These are phyloP conservation scores for Lentinula sp. DNA, from an alignment of 768 basidiomycete species.

Conservation along the genomic window DNA sequence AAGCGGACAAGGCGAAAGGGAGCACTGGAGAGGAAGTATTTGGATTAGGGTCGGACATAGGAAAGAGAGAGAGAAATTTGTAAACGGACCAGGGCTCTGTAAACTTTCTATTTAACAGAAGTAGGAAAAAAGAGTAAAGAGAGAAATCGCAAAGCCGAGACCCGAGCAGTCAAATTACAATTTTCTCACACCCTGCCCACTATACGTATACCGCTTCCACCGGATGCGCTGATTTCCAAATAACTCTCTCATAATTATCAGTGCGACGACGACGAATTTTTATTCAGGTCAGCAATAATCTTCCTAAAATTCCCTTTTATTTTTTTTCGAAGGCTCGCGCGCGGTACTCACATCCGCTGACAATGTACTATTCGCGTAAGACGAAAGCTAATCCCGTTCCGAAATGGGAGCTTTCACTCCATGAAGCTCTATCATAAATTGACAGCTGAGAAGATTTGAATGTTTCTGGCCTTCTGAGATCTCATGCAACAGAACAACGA, in stretches of 20 bases:
- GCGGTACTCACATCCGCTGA: not conserved
- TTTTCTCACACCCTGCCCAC: not conserved
- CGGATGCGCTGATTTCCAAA: not conserved
- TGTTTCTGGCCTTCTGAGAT: not conserved
- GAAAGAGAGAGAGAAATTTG: not conserved
- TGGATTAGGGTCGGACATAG: conserved; percentile 4
- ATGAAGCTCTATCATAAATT: not conserved
- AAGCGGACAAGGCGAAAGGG: conserved; percentile 22
- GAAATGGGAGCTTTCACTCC: not conserved
- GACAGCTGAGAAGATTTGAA: not conserved
- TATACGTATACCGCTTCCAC: not conserved
- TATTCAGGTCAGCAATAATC: no score
- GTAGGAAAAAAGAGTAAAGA: not conserved
- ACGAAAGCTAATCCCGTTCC: not conserved
- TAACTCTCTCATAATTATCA: no score
- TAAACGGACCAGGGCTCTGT: conserved; percentile 3
- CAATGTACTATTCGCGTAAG: not conserved
- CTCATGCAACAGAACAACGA: no score
- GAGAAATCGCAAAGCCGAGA: not conserved
- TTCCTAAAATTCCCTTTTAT: no score
- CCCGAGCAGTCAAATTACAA: not conserved
- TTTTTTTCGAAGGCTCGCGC: no score
- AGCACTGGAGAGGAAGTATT: conserved; percentile 32
- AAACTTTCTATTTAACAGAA: not conserved
- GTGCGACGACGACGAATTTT: no score